Percentiles rank a stretch among this genome's conserved stretches.
Conservation (phyloP, 805 yeast species). For the Saccharomycopsis schoenii region DNA sequence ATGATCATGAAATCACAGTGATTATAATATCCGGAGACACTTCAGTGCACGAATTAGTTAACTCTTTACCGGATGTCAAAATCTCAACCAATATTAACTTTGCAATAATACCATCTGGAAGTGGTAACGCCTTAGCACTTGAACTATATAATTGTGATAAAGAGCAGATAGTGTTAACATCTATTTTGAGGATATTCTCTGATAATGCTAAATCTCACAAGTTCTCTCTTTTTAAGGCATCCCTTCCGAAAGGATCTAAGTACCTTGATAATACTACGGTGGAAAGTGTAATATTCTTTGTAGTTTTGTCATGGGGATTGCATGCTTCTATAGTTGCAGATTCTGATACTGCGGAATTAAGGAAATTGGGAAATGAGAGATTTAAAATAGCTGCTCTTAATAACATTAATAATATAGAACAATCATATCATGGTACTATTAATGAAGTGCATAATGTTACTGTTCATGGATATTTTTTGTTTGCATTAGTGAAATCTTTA, state of each 20-base stretch:
- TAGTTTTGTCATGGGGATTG: constrained; percentile 68
- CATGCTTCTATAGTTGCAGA: constrained; percentile 74
- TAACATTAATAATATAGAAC: constrained; percentile 36
- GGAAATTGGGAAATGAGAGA: constrained; percentile 47
- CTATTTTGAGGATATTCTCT: constrained; percentile 24
- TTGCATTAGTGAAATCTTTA: constrained; percentile 45
- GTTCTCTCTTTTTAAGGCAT: constrained; percentile 35
- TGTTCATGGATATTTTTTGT: constrained; percentile 49
- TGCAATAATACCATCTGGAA: constrained; percentile 48
- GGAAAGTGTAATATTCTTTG: constrained; percentile 28
- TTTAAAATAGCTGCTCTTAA: constrained; percentile 51
- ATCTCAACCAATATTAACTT: not conserved
- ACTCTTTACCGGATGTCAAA: constrained; percentile 23
- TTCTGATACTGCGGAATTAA: constrained; percentile 53
- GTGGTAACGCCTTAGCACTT: constrained; percentile 64
- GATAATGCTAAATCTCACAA: constrained; percentile 22
- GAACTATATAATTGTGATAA: constrained; percentile 27
- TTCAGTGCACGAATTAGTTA: constrained; percentile 57
- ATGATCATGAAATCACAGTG: constrained; percentile 26
- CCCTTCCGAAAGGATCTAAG: constrained; percentile 33
- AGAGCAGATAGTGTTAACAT: constrained; percentile 24
- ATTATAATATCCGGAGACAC: constrained; percentile 69
- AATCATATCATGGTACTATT: constrained; percentile 38
- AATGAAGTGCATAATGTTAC: constrained; percentile 13
- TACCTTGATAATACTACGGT: constrained; percentile 13